Evolutionary conservation across 306 rosid species (phyloP).

Genomic region (Pueraria montana): DNA sequence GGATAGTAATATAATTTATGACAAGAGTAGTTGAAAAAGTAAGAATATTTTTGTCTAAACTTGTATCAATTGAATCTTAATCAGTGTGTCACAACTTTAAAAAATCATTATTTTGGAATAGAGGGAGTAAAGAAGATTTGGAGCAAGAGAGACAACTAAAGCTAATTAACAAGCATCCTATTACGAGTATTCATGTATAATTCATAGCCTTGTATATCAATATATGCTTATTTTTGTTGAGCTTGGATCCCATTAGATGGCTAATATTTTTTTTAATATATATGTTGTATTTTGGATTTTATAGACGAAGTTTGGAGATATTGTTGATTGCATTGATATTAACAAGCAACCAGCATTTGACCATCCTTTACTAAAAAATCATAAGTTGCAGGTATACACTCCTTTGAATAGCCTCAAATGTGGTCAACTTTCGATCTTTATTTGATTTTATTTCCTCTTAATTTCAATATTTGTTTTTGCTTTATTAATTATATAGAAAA

Average conservation of each 20-base stretch:
- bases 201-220: background rate
- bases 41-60: too few species aligned
- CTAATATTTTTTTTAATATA: too few species aligned
- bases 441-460: background rate
- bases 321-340: slow-evolving; percentile 44
- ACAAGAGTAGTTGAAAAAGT: too few species aligned
- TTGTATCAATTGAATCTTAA: too few species aligned
- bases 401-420: background rate
- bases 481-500: background rate
- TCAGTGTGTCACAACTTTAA: too few species aligned
- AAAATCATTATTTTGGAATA: too few species aligned
- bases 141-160: background rate
- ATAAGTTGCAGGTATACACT: slow-evolving; percentile 8
- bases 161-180: background rate
- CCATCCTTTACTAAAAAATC: slow-evolving; percentile 33
- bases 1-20: too few species aligned
- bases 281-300: background rate
- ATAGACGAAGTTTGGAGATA: slow-evolving; percentile 26
- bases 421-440: background rate
- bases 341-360: slow-evolving; percentile 34
- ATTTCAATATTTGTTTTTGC: background rate
- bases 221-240: too few species aligned
- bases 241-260: too few species aligned
- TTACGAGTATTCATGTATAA: background rate
- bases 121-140: too few species aligned